phyloP scores from a whole-genome alignment of 495 filamentous ascomycete genomes.

The Daldinia loculata region DNA sequence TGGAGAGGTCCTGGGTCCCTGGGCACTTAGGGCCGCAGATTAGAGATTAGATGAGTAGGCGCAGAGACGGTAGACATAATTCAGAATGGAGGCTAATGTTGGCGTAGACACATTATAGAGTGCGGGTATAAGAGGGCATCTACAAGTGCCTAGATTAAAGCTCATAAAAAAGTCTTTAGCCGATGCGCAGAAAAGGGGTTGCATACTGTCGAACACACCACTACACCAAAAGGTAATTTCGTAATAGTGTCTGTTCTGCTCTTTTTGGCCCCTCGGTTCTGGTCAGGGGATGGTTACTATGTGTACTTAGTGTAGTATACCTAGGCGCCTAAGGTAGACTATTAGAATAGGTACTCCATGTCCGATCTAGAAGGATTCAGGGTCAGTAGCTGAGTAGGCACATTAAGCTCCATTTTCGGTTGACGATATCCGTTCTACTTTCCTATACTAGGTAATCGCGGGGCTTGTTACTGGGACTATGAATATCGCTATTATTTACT shows the following conservation, averaged over 20 bases:
- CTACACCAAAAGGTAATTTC: no score
- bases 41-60: background rate
- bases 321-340: background rate
- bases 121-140: slow-evolving; percentile 3
- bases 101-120: background rate
- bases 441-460: background rate
- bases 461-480: background rate
- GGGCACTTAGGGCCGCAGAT: slow-evolving; percentile 8
- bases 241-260: slow-evolving; percentile 1
- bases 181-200: slow-evolving; percentile 37
- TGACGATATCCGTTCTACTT: background rate
- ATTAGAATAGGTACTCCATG: slow-evolving; percentile 13
- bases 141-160: slow-evolving; percentile 17
- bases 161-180: slow-evolving; percentile 25
- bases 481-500: background rate
- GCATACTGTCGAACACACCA: slow-evolving; percentile 7
- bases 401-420: slow-evolving; percentile 9
- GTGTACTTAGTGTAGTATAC: no score
- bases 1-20: slow-evolving; percentile 23
- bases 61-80: background rate
- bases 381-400: slow-evolving; percentile 13
- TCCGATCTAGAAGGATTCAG: slow-evolving; percentile 13
- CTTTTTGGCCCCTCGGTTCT: slow-evolving; percentile 15
- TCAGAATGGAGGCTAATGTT: background rate
- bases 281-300: slow-evolving; percentile 3